Evolutionary conservation across 73 alveolate genomes (phyloP).

Genomic region (Paramecium primaurelia): DNA sequence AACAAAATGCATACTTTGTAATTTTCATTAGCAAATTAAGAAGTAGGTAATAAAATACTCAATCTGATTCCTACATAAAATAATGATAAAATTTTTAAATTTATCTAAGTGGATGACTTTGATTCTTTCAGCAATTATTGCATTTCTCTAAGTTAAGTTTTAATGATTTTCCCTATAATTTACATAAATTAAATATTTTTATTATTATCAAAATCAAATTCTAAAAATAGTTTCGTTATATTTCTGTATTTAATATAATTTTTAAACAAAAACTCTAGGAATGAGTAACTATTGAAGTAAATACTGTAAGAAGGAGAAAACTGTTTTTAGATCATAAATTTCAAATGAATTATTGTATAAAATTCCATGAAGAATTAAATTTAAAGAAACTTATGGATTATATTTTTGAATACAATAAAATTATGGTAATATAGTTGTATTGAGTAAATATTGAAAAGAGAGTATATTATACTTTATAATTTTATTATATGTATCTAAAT

Average conservation of each 20-base stretch:
- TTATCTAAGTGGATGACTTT: background rate
- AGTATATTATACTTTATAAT: too few relatives aligned
- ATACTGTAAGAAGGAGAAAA: too few relatives aligned
- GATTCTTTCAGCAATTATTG: background rate
- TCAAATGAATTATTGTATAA: too few relatives aligned
- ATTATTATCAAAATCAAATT: background rate
- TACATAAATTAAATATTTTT: background rate
- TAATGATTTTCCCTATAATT: background rate
- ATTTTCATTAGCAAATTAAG: background rate
- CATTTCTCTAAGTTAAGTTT: background rate
- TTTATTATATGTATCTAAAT: background rate
- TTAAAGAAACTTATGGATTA: too few relatives aligned
- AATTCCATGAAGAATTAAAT: too few relatives aligned
- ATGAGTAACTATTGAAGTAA: too few relatives aligned
- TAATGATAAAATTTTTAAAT: background rate
- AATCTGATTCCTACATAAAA: background rate
- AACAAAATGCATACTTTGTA: background rate
- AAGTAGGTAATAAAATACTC: background rate
- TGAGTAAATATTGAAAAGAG: background rate
- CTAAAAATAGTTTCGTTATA: background rate
- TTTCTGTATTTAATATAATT: background rate
- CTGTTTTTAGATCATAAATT: too few relatives aligned
- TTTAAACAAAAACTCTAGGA: background rate
- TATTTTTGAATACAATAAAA: too few relatives aligned
- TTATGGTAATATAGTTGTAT: too few relatives aligned